Percentiles rank a stretch among this genome's conserved stretches.
Evolutionary conservation across 179 eudicot species (phyloP).

Genomic region (Carnegiea gigantea): DNA sequence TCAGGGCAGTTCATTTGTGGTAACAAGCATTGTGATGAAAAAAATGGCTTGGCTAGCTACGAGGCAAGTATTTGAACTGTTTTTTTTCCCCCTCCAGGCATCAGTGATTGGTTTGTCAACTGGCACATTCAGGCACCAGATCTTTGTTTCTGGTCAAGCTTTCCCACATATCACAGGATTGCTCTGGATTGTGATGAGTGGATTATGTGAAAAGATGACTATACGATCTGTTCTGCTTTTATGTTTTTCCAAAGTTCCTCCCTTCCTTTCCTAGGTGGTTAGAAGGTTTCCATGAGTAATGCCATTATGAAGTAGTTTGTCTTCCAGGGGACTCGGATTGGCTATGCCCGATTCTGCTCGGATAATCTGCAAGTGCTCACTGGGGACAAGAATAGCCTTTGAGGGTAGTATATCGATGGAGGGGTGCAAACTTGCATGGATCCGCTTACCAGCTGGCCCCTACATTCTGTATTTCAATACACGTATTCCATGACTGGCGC

Average conservation of each 20-base stretch:
- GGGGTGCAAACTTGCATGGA: background rate
- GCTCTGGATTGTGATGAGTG: background rate
- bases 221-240: background rate
- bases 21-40: constrained; percentile 84
- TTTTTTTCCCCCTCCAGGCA: background rate
- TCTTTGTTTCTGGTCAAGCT: background rate
- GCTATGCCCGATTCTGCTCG: background rate
- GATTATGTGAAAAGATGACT: background rate
- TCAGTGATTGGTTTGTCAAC: constrained; percentile 6
- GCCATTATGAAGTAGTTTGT: background rate
- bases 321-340: too few species aligned
- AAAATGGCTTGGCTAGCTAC: constrained; percentile 71
- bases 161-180: background rate
- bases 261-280: background rate
- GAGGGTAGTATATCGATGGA: background rate
- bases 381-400: background rate
- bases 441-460: background rate
- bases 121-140: background rate
- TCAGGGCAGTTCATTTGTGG: constrained; percentile 98
- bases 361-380: background rate
- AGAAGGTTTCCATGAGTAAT: background rate
- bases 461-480: background rate
- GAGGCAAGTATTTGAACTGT: constrained; percentile 50
- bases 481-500: background rate
- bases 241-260: background rate